Base-by-base conservation (phyloP, 257 asterid genomes). In the Ilex aquifolium region DNA sequence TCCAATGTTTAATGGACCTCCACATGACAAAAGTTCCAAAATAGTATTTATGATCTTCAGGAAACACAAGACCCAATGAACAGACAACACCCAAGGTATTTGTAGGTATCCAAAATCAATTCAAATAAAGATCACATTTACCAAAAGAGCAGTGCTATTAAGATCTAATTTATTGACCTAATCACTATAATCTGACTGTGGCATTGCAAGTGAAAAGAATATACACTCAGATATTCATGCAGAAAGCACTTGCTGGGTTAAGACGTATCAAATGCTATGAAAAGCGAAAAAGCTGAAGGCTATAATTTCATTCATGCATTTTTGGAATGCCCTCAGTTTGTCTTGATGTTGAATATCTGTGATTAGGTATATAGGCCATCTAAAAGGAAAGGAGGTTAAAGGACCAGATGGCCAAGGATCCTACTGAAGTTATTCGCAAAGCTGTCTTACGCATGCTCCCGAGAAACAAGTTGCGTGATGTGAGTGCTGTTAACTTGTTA, bases 391-490 rank as follows among this genome's bases (percentile, higher is more conserved):
- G 96, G 85, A 91, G 80, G 71, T 82, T 91, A 79, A 92, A 89
- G 75, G 99, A 92, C 75, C 99, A 89, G 87, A 83, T 92, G 97
- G 94, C 86, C 27, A 89, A 79, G 82, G 99, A 92, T 77, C 99
- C 99, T 32, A 87, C 99, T 11, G 99, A 89, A 80, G 99, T 92
- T 59, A 92, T 92, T 46, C 95, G 96, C 48, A 92, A 92, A 81
- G 99, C 99, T 67, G 88, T 92, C 63, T 68, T 92, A 36, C 88
- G 99, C 14, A 92, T 92, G 99, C 88, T 92, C 65, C 99, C 99
- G 12, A 81, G 96, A 70, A 92, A 92, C 76, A 92, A 89, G 73
- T 70, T 92, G 70, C 96, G 97, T 6, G 99, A 89, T 71, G 99
- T 92, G 80, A 82, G 99, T 81, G 50, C 54, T 59, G 12, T 21